Evolutionary conservation across 768 basidiomycete genomes (phyloP), one percentile per base, ranked within the genome.

Genomic region (Sarcomyxa edulis): DNA sequence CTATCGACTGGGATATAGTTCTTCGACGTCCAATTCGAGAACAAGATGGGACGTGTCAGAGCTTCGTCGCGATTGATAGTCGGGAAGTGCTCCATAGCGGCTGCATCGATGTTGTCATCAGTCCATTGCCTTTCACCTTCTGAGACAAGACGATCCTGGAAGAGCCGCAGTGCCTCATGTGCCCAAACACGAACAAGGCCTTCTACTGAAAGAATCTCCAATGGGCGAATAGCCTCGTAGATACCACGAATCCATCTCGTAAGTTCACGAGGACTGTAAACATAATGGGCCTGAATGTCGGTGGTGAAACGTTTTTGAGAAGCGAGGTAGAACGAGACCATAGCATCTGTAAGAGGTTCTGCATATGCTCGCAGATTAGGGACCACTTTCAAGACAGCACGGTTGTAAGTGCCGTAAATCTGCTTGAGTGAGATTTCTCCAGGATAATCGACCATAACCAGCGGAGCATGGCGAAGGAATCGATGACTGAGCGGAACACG

Each of bases 11-110:
- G 84, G 32, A 98, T 80, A 59, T 98, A 98, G 55, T 97, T 67
- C 64, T 94, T 92, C 7, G 95, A 94, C 1, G 95, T 97, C 96
- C 96, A 99, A 59, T 98, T 98, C 15, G 96, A 98, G 72, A 93
- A 99, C 25, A 99, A 65, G 48, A 99, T 93, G 0, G 96, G 96
- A 11, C 96, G 79, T 22, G 48, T 61, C 19, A 99, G 73, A 1
- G 96, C 92, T 54, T 96, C 92, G 18, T 84, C 81, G 28, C 74
- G 74, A 55, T 89, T 81, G 59, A 96, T 86, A 2, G 87, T 93
- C 0, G 93, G 94, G 82, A 99, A 99, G 59, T 96, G 83, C 44
- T 82, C 73, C 68, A 84, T 69, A 0, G 95, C 95, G 14, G 76
- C 76, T 16, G 68, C 50, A 56, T 99, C 92, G 44, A 98, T 86